Evolutionary conservation across 108 stramenopile genomes (phyloP).

Genomic region (Discostella stelligeroides): DNA sequence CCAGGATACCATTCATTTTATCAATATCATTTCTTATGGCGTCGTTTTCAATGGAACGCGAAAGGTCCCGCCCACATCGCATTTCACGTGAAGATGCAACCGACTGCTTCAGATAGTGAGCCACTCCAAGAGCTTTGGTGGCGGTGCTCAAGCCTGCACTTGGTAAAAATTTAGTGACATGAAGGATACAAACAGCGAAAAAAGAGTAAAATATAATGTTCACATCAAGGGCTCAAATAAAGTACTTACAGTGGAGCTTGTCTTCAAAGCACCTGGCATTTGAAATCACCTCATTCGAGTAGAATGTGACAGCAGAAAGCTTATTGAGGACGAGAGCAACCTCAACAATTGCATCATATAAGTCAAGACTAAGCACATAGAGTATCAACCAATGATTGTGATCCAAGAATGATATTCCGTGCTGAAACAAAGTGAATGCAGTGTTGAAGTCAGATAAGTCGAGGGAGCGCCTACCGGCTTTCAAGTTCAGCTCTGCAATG

Average conservation of each 20-base stretch:
- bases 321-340: conserved; percentile 17
- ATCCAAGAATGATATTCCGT: conserved; percentile 31
- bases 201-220: no score
- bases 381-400: conserved; percentile 15
- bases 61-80: no score
- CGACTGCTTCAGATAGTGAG: no score
- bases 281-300: neutral
- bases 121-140: conserved; percentile 11
- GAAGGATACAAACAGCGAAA: no score
- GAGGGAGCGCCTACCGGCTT: conserved; percentile 22
- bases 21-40: no score
- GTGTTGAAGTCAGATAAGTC: conserved; percentile 16
- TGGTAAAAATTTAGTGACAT: no score
- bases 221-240: no score
- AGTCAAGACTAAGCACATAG: conserved; percentile 24
- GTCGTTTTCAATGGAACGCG: no score
- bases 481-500: conserved; percentile 31
- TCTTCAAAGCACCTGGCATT: conserved; percentile 26
- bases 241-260: conserved; percentile 8
- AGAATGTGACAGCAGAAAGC: neutral
- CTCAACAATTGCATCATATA: conserved; percentile 23
- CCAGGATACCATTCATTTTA: no score
- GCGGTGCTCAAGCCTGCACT: neutral
- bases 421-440: conserved; percentile 18
- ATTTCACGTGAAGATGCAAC: no score